Base-by-base conservation (phyloP, 176 grass and related monocot genomes). In the Cenchrus fungigraminus region DNA sequence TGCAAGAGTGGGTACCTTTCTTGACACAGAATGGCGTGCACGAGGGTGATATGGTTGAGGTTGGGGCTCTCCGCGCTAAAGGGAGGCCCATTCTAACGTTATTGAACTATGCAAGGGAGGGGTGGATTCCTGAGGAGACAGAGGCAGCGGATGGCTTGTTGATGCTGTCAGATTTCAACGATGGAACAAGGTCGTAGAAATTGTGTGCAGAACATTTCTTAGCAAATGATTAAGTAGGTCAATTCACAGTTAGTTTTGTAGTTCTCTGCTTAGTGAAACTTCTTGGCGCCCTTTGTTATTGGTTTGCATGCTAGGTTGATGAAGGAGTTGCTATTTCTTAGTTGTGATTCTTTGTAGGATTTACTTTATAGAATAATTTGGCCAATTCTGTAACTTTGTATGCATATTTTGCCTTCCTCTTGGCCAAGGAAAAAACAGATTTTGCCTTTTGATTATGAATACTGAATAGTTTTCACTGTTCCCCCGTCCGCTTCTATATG, bases 281-380 rank as follows among this genome's bases (percentile, higher is more conserved):
- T 9, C 29, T 45, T 45, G 61, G 61, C 76, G 60, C 20, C 13
- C 47, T 29, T 65, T 3, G 31, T 61, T 65, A 44, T 47, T 84
- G 45, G 20, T 56, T 84, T 84, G 20, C 68, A 62, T 85, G 73
- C 73, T 29, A 42, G 49, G 49, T 17, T 76, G 60, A 22, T 17
- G 49, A 55, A 67, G n/a, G 37, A 60, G 9, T 40, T 53, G 29
- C 29, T 80, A 37, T 53, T 52, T 40, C 29, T 20, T 65, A 49
- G 17, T 58, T 77, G 17, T n/a, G 17, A 60, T 60, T 60, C 54
- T 77, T 73, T 22, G 11, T 59, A 25, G 55, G 34, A 22, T 64
- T 28, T 60, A 11, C 74, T 32, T n/a, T 42, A 59, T 12, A 60
- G 19, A 43, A 60, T 59, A 76, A 12, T 5, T 53, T 19, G 31